Evolutionary conservation across 2,329 filamentous ascomycete species (phyloP).

Genomic region (Colletotrichum tofieldiae): DNA sequence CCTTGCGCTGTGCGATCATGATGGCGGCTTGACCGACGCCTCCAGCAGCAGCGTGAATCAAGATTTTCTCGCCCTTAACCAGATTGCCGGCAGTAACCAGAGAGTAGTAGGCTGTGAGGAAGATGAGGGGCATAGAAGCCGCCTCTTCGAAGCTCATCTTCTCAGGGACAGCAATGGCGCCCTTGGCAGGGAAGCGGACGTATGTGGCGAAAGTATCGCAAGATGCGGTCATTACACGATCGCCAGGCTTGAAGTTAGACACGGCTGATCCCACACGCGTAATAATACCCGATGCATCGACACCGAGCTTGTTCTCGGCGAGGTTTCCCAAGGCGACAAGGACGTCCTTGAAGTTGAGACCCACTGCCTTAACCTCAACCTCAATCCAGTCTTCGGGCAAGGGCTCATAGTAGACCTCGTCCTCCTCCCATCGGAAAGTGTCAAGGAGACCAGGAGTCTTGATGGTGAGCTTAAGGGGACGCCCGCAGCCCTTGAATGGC

Average conservation of each 20-base stretch:
- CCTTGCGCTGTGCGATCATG: slow-evolving; percentile 55
- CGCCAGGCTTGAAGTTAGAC: slow-evolving; percentile 50
- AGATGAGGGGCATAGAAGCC: slow-evolving; percentile 51
- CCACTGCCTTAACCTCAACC: slow-evolving; percentile 49
- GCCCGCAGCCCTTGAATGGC: slow-evolving; percentile 29
- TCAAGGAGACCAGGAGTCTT: slow-evolving; percentile 47
- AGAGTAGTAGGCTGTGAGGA: slow-evolving; percentile 51
- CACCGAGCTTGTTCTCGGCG: slow-evolving; percentile 46
- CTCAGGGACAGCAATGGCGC: slow-evolving; percentile 55
- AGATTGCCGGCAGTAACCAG: slow-evolving; percentile 50
- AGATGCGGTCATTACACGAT: slow-evolving; percentile 47
- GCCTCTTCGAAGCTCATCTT: slow-evolving; percentile 56
- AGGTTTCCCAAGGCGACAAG: slow-evolving; percentile 49
- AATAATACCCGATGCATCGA: slow-evolving; percentile 54
- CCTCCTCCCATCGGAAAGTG: slow-evolving; percentile 47
- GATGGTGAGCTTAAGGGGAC: slow-evolving; percentile 44
- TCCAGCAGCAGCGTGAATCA: slow-evolving; percentile 58
- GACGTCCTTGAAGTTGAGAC: slow-evolving; percentile 50
- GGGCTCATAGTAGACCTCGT: slow-evolving; percentile 33
- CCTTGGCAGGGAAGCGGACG: slow-evolving; percentile 43
- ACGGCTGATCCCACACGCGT: slow-evolving; percentile 51
- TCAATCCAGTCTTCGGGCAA: slow-evolving; percentile 43
- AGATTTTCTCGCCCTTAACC: slow-evolving; percentile 54
- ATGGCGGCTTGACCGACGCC: slow-evolving; percentile 59
- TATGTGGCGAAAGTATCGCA: slow-evolving; percentile 46